phyloP scores from a whole-genome alignment of 768 basidiomycete genomes.

The Tulasnella sp. region DNA sequence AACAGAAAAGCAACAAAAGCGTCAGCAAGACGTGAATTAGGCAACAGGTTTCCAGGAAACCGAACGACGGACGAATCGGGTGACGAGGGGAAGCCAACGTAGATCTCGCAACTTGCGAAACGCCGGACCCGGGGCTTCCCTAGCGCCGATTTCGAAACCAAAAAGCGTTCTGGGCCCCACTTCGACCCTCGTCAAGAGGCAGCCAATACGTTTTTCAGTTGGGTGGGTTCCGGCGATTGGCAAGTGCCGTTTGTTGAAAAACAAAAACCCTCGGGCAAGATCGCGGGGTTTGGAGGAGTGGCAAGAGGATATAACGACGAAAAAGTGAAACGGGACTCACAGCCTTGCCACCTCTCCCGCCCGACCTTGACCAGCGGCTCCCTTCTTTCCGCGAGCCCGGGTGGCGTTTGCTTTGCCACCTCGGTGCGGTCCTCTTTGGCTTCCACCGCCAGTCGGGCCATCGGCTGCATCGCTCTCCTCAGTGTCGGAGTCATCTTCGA shows the following conservation, averaged over 20 bases:
- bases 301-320: neutral
- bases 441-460: neutral
- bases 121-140: too few relatives aligned
- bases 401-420: neutral
- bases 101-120: neutral
- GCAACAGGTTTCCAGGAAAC: neutral
- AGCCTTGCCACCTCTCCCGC: neutral
- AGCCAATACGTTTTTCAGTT: too few relatives aligned
- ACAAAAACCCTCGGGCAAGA: neutral
- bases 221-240: neutral
- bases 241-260: neutral
- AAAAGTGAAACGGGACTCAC: neutral
- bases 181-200: too few relatives aligned
- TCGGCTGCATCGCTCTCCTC: neutral
- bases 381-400: slow-evolving; percentile 1
- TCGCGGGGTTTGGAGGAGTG: neutral
- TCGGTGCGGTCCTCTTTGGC: neutral
- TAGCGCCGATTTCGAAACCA: too few relatives aligned
- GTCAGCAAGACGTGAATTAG: neutral
- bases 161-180: too few relatives aligned
- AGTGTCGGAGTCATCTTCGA: neutral
- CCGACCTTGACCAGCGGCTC: neutral
- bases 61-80: neutral
- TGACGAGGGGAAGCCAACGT: neutral
- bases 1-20: neutral